Percentiles rank a stretch among this genome's conserved stretches.
Conservation (phyloP, 148 eudicot genomes). For the Dysphania ambrosioides region DNA sequence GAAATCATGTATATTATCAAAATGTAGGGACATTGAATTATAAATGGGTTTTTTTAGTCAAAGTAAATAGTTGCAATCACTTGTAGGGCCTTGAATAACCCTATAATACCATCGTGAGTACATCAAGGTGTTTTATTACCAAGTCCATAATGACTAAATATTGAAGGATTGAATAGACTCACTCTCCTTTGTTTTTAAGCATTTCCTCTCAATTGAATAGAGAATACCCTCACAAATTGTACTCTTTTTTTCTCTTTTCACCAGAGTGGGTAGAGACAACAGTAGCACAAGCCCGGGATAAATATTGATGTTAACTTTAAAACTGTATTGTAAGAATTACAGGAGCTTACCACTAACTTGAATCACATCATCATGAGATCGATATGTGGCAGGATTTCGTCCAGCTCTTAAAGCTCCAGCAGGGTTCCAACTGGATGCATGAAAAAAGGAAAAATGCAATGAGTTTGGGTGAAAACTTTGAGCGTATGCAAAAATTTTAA, state of each 20-base stretch:
- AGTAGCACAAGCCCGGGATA: background rate
- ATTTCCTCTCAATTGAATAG: too few relatives aligned
- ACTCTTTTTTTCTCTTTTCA: background rate
- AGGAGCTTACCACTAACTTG: constrained; percentile 65
- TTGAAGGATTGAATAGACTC: too few relatives aligned
- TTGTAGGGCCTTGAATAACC: too few relatives aligned
- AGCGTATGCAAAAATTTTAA: background rate
- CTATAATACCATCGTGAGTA: too few relatives aligned
- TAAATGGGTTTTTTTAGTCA: too few relatives aligned
- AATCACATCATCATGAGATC: constrained; percentile 57
- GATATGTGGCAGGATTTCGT: constrained; percentile 87
- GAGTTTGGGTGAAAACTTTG: background rate
- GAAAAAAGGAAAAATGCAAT: constrained; percentile 5
- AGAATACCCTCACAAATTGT: too few relatives aligned
- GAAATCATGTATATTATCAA: too few relatives aligned
- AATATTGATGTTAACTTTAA: background rate
- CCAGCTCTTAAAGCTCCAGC: constrained; percentile 93
- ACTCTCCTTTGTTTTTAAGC: too few relatives aligned
- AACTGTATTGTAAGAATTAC: background rate
- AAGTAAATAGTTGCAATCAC: too few relatives aligned
- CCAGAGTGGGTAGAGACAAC: background rate
- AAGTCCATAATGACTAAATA: too few relatives aligned
- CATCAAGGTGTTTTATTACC: too few relatives aligned
- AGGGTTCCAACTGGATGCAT: constrained; percentile 80
- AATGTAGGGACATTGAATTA: too few relatives aligned